A percentile compares a stretch with the other conserved stretches of the same genome.
phyloP scores from a whole-genome alignment of 345 rosid genomes.

The Populus simonii region DNA sequence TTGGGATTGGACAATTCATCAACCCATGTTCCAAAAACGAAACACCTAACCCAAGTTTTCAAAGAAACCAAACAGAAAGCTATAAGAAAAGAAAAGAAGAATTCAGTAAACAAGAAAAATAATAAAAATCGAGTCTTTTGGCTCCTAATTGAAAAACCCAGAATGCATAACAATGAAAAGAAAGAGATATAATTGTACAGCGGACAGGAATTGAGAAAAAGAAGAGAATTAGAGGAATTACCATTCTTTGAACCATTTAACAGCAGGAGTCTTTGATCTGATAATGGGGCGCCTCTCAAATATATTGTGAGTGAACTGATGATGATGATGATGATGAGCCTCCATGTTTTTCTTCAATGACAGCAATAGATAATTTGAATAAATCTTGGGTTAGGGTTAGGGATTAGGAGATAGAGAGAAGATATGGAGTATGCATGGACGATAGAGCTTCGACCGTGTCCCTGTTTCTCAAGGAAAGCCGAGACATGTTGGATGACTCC shows the following conservation, averaged over 20 bases:
- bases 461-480: not conserved
- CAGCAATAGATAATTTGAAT: not conserved
- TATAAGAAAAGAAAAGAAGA: not conserved
- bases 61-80: not conserved
- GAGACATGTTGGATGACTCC: not conserved
- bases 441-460: not conserved
- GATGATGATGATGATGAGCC: not conserved
- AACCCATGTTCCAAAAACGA: not conserved
- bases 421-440: not conserved
- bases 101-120: not conserved
- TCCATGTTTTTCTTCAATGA: not conserved
- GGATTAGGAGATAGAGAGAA: not conserved
- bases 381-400: not conserved
- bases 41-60: not conserved
- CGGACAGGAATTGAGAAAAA: not conserved
- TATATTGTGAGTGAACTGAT: constrained; percentile 47
- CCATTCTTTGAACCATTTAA: constrained; percentile 85
- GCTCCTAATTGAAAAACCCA: not conserved
- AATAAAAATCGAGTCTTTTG: not conserved
- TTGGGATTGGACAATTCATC: not conserved
- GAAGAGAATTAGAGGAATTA: constrained; percentile 21
- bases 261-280: constrained; percentile 72
- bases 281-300: constrained; percentile 74
- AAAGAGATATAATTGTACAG: not conserved
- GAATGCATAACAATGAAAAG: not conserved